Percentiles rank a stretch among this genome's conserved stretches.
phyloP scores from a whole-genome alignment of 2,329 filamentous ascomycete genomes.

The Pezicula carpinea region DNA sequence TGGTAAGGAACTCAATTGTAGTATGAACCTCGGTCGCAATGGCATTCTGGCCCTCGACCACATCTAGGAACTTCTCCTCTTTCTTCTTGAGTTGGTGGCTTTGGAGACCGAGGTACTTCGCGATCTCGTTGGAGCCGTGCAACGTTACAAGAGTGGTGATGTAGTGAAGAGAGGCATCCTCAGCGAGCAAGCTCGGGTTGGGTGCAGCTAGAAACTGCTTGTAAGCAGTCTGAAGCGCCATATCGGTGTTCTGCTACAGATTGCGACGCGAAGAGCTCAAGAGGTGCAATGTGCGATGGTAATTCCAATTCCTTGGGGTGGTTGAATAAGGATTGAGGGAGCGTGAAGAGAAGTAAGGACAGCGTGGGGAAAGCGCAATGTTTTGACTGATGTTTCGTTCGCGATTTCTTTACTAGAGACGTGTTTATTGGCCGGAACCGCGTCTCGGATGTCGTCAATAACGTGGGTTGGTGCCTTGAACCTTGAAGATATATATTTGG shows the following conservation, averaged over 20 bases:
- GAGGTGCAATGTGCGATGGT: neutral
- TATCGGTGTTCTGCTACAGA: conserved; percentile 19
- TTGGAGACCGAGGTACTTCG: conserved; percentile 74
- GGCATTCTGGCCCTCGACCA: conserved; percentile 65
- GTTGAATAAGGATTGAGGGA: neutral
- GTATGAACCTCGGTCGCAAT: conserved; percentile 78
- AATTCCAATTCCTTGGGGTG: neutral
- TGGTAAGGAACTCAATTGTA: conserved; percentile 72
- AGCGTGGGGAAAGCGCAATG: neutral
- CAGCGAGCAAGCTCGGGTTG: conserved; percentile 56
- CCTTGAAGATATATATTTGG: too few species aligned
- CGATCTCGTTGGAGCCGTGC: conserved; percentile 66
- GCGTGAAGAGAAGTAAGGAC: neutral
- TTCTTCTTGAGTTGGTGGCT: conserved; percentile 77
- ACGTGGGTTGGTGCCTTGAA: too few species aligned
- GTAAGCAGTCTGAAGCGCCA: conserved; percentile 54
- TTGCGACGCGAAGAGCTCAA: neutral
- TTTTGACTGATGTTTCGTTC: neutral
- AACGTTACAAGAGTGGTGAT: conserved; percentile 81
- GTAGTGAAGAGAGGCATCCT: conserved; percentile 73
- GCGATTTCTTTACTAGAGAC: neutral
- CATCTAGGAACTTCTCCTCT: conserved; percentile 69
- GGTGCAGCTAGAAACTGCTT: conserved; percentile 68
- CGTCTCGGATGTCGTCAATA: neutral
- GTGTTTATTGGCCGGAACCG: neutral